These are phyloP conservation scores for Aureobasidium melanogenum DNA, from an alignment of 2,329 filamentous ascomycete species.

Conservation along the genomic window DNA sequence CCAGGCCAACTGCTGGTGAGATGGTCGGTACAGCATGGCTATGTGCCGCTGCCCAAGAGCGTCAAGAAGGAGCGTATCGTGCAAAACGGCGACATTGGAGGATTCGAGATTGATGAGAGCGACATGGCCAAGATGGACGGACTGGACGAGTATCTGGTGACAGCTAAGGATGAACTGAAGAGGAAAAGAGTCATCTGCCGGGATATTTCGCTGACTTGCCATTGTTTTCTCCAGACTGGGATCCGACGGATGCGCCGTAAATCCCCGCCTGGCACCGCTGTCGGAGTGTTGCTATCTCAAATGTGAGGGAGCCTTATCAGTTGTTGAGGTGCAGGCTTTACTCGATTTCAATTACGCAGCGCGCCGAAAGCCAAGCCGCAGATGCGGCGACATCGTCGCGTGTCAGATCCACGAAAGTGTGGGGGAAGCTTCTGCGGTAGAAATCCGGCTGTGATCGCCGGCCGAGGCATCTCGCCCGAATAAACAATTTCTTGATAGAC, in stretches of 20 bases:
- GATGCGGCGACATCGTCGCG: neutral
- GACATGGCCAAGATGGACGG: constrained; percentile 56
- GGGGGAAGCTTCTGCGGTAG: neutral
- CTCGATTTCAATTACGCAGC: constrained; percentile 8
- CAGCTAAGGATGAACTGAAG: constrained; percentile 36
- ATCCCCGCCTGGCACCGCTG: neutral
- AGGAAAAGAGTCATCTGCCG: neutral
- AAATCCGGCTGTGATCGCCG: neutral
- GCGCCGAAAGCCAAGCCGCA: neutral
- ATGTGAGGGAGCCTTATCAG: neutral
- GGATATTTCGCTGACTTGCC: neutral
- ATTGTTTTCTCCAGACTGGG: constrained; percentile 23
- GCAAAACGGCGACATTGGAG: constrained; percentile 54
- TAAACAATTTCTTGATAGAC: neutral
- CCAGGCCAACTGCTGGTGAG: constrained; percentile 67
- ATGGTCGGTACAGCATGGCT: constrained; percentile 69
- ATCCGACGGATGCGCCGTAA: constrained; percentile 24
- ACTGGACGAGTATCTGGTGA: constrained; percentile 65
- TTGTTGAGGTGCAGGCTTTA: constrained; percentile 7
- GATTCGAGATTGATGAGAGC: constrained; percentile 52
- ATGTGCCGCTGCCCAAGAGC: constrained; percentile 68
- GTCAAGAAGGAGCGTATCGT: constrained; percentile 51
- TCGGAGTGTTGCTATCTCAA: constrained; percentile 4
- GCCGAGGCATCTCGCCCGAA: neutral
- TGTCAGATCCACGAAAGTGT: neutral